Evolutionary conservation across 805 yeast genomes (phyloP), one percentile per base, ranked within the genome.

Genomic region (Candida easanensis): DNA sequence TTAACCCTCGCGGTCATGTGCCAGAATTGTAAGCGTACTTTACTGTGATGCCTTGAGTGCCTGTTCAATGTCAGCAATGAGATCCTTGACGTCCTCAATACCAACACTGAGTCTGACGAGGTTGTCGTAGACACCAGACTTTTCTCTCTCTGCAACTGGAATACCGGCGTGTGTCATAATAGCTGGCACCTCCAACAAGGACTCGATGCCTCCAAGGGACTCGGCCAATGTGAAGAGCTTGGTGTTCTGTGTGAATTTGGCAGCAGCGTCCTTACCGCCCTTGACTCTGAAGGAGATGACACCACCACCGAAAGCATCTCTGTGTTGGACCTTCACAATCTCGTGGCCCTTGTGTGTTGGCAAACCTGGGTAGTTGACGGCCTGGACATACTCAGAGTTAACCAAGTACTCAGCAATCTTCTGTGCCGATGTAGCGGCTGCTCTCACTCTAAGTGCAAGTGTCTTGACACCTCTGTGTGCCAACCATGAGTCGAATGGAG

Each of bases 151-250:
- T 41, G 71, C 86, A 62, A 73, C 71, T 59, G 93, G 88, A 64
- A 87, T 87, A 62, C 95, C 95, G 43, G 91, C 93, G 58, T 87
- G 96, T 56, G 96, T 87, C 96, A 87, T 87, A 45, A 80, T 79
- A 36, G 95, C 93, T 33, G 96, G 96, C 38, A 88, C 90, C 68
- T 88, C 95, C 52, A 85, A 69, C 58, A 87, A 72, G 8, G 90
- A 82, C 70, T 88, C 96, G 50, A 88, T 82, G 54, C 96, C 96
- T 53, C 96, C 96, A 49, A 88, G 76, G 17, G 95, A 86, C 70
- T 88, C 96, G 44, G 96, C 95, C 60, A 88, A 73, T 17, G 93
- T 82, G 74, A 88, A 88, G 48, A 85, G 62, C 69, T 82, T 78
- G 50, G 95, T 85, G 36, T 79, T 60, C 36, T 84, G 79, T 46